These are phyloP conservation scores for Candida tetrigidarum DNA, from an alignment of 1,139 yeast genomes.

Conservation along the genomic window DNA sequence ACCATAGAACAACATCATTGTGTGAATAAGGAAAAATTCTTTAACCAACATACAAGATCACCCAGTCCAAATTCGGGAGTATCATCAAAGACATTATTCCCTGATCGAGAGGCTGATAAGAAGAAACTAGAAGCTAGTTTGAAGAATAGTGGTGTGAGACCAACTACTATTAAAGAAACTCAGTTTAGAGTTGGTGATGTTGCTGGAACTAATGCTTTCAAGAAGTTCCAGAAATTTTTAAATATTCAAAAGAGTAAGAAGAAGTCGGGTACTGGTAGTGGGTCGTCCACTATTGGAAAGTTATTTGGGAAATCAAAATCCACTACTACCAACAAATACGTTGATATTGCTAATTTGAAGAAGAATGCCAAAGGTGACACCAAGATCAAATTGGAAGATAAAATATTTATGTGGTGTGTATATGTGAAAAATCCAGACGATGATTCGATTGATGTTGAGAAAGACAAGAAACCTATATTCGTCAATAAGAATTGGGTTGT, in stretches of 20 bases:
- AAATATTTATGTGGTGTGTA: constrained; percentile 65
- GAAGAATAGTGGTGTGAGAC: constrained; percentile 23
- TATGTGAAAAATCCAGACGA: constrained; percentile 35
- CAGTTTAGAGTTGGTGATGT: constrained; percentile 36
- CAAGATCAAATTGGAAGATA: constrained; percentile 54
- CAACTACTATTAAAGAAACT: constrained; percentile 28
- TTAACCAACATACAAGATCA: constrained; percentile 16
- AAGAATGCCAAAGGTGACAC: constrained; percentile 71
- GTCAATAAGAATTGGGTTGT: constrained; percentile 71
- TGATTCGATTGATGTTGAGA: constrained; percentile 34
- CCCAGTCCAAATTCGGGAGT: constrained; percentile 20
- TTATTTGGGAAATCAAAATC: constrained; percentile 20
- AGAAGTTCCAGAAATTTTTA: constrained; percentile 51
- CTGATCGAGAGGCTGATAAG: constrained; percentile 51
- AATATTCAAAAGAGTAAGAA: constrained; percentile 29
- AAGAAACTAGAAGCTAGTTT: constrained; percentile 45
- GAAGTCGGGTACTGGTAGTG: constrained; percentile 10
- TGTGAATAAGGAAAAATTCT: constrained; percentile 23
- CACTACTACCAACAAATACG: constrained; percentile 19
- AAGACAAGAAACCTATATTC: constrained; percentile 45
- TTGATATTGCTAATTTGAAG: constrained; percentile 40
- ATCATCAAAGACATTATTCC: constrained; percentile 53
- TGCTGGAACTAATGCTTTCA: constrained; percentile 42
- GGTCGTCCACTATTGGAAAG: constrained; percentile 19
- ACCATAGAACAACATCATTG: constrained; percentile 52